These are phyloP conservation scores for Tuber umbilicatum DNA, from an alignment of 495 filamentous ascomycete genomes.

Conservation along the genomic window DNA sequence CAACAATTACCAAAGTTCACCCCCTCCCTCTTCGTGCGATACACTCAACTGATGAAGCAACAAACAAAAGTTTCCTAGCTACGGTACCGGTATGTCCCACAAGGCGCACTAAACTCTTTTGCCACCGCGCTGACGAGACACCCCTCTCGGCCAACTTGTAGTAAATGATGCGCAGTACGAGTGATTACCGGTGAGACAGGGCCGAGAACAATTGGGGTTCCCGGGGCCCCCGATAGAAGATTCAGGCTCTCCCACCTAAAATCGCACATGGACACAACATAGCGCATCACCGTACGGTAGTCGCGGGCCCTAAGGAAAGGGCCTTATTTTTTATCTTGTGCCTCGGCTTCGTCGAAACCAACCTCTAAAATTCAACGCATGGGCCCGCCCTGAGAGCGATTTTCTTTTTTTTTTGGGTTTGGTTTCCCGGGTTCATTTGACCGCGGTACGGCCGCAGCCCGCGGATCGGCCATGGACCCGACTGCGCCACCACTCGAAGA, in stretches of 20 bases:
- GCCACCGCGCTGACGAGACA: background rate
- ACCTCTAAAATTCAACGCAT: background rate
- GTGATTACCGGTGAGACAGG: background rate
- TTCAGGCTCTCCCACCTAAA: background rate
- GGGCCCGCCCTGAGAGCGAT: background rate
- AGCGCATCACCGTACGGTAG: background rate
- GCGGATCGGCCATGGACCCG: background rate
- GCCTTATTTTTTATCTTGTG: background rate
- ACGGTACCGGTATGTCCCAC: background rate
- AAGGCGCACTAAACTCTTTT: background rate
- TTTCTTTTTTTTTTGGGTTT: background rate
- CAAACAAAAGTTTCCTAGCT: background rate
- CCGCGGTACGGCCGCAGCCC: background rate
- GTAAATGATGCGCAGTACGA: background rate
- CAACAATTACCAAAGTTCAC: background rate
- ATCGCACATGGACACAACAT: background rate
- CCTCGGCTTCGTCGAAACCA: background rate
- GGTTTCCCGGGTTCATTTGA: background rate
- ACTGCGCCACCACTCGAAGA: background rate
- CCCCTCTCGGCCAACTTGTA: background rate
- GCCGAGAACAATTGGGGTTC: background rate
- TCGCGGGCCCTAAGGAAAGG: background rate
- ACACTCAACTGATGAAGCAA: background rate
- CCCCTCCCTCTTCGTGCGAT: background rate
- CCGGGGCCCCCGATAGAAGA: background rate